phyloP scores from a whole-genome alignment of 345 rosid genomes.

The Syzygium jambos region DNA sequence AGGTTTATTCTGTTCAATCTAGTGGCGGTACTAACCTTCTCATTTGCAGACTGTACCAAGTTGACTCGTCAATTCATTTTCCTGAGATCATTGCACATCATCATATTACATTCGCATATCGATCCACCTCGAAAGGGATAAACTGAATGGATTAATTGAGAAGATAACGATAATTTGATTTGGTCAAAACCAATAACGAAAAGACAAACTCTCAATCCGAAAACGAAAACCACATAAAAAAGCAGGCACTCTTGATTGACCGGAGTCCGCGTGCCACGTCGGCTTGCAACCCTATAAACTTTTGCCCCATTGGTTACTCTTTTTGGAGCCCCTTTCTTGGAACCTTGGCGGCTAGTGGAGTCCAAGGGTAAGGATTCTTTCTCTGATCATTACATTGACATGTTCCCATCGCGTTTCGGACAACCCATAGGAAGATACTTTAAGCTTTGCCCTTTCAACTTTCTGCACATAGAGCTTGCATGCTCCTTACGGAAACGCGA shows the following conservation, averaged over 20 bases:
- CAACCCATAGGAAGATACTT: background rate
- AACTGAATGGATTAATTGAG: background rate
- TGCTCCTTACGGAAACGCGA: background rate
- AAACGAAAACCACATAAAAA: background rate
- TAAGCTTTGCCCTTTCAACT: background rate
- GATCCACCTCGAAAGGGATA: background rate
- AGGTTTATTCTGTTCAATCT: background rate
- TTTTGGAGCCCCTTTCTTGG: background rate
- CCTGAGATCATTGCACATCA: background rate
- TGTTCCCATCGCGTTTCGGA: background rate
- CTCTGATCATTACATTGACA: background rate
- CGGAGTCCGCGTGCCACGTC: background rate
- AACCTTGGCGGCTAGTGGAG: background rate
- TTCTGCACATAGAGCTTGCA: background rate
- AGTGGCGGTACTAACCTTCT: background rate
- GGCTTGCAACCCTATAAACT: background rate
- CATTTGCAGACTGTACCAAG: background rate
- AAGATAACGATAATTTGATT: background rate
- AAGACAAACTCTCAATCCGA: background rate
- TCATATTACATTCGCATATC: background rate
- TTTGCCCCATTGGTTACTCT: background rate
- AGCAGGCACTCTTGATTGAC: background rate
- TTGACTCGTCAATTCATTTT: background rate
- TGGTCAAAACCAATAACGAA: background rate
- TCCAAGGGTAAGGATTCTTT: background rate